Evolutionary conservation across 306 rosid species (phyloP), one percentile per base, ranked within the genome.

Genomic region (Rubus parviflorus): DNA sequence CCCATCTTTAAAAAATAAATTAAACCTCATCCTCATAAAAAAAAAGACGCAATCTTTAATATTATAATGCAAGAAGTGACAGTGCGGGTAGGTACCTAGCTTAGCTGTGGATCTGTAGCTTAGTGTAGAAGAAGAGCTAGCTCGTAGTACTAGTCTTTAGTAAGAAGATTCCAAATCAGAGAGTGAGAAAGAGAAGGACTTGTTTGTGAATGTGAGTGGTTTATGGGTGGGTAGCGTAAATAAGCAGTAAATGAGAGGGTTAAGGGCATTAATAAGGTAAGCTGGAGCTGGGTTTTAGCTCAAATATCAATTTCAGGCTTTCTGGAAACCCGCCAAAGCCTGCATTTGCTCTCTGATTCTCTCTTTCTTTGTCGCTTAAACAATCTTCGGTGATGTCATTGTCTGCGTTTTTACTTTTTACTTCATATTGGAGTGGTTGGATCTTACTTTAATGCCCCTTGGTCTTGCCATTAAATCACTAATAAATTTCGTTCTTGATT

Each of bases 241-340:
- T 48, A 63, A 73, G 80, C 70, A 76, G 89, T 76, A 60, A 81
- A 72, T 70, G 20, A 47, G 47, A n/a, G 57, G 75, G 51, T 45
- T 30, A 68, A 58, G 79, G 80, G 56, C 82, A 84, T 82, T 81
- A 72, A 81, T 70, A 75, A 78, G 87, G 89, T 85, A 74, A 81
- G 80, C 61, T 61, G 73, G 89, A 83, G 91, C 84, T 88, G 20
- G 35, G 6, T 64, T 75, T 83, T 67, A 76, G 91, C 68, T 85
- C 81, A 43, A 3, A 77, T 53, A 81, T 85, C 89, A 83, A 81
- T 82, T 73, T 85, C 87, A 78, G 70, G 41, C 40, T 42, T 45
- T 74, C 78, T 74, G 70, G 70, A 62, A 88, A 83, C 87, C 86
- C 83, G 86, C 87, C 84, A 88, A 85, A 73, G 48, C 75, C 82